Conservation (phyloP, 495 filamentous ascomycete species). For the Hypomontagnella monticulosa region DNA sequence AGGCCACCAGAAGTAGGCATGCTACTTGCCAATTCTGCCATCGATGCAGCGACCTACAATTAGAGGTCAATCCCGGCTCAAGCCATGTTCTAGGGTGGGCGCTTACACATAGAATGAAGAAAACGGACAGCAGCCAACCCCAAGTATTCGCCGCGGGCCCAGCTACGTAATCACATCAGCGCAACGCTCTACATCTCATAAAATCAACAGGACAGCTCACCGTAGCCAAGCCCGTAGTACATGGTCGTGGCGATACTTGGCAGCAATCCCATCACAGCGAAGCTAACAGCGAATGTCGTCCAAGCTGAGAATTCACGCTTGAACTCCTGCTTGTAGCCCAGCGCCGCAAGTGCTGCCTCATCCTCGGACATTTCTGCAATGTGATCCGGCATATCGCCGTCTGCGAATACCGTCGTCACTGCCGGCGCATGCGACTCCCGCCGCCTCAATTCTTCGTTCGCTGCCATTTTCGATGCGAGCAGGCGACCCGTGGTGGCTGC, state of each 20-base stretch:
- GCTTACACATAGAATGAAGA: constrained; percentile 77
- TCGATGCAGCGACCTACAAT: constrained; percentile 29
- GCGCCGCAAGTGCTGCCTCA: constrained; percentile 72
- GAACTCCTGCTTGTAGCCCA: constrained; percentile 85
- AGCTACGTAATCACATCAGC: constrained; percentile 46
- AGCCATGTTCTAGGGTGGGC: constrained; percentile 67
- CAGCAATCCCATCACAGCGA: constrained; percentile 77
- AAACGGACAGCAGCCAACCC: constrained; percentile 81
- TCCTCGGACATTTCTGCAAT: constrained; percentile 60
- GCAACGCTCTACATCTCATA: not conserved
- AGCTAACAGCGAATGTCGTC: constrained; percentile 82
- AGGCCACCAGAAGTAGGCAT: constrained; percentile 67
- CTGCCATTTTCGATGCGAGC: constrained; percentile 20
- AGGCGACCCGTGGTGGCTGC: not conserved
- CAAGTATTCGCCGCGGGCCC: constrained; percentile 84
- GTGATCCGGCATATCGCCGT: constrained; percentile 67
- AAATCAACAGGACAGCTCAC: constrained; percentile 23
- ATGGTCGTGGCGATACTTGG: constrained; percentile 80
- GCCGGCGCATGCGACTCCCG: constrained; percentile 55
- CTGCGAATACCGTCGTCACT: constrained; percentile 74
- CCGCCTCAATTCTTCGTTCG: not conserved
- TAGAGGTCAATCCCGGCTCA: constrained; percentile 56
- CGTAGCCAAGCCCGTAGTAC: constrained; percentile 84
- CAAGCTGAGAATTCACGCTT: constrained; percentile 85
- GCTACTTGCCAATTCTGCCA: constrained; percentile 52